These are phyloP conservation scores for Aspergillus piperis DNA, from an alignment of 2,329 filamentous ascomycete genomes.

Conservation along the genomic window DNA sequence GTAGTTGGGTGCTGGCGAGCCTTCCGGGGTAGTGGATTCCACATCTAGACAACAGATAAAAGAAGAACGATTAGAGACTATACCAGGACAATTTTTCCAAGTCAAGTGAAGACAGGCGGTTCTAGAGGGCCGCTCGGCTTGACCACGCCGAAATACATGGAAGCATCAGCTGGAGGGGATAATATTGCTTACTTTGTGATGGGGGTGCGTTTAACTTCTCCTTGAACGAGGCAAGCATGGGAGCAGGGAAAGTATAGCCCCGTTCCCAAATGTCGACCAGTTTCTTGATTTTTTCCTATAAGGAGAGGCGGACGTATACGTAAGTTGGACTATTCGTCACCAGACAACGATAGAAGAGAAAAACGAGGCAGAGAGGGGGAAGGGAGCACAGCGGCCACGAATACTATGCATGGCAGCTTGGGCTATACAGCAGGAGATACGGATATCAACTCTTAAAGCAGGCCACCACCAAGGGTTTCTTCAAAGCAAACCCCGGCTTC, in stretches of 20 bases:
- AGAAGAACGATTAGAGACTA: slow-evolving; percentile 30
- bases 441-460: slow-evolving; percentile 25
- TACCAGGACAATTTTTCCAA: background rate
- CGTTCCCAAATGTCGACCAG: slow-evolving; percentile 98
- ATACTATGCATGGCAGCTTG: slow-evolving; percentile 25
- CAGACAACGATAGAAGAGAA: slow-evolving; percentile 20
- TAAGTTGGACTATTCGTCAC: slow-evolving; percentile 50
- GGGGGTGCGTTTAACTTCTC: slow-evolving; percentile 68
- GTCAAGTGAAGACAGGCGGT: background rate
- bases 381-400: slow-evolving; percentile 21
- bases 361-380: background rate
- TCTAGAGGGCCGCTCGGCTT: background rate
- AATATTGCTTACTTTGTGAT: slow-evolving; percentile 62
- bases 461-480: slow-evolving; percentile 25
- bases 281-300: slow-evolving; percentile 94
- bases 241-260: slow-evolving; percentile 80
- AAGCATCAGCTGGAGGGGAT: background rate
- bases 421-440: slow-evolving; percentile 30
- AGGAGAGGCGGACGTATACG: slow-evolving; percentile 44
- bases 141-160: slow-evolving; percentile 10
- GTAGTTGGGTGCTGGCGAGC: slow-evolving; percentile 51
- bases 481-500: slow-evolving; percentile 33
- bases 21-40: slow-evolving; percentile 69
- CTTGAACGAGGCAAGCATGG: slow-evolving; percentile 81
- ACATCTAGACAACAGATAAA: slow-evolving; percentile 49